Percentiles rank a stretch among this genome's conserved stretches.
phyloP scores from a whole-genome alignment of 495 filamentous ascomycete genomes.

The Talaromyces adpressus region DNA sequence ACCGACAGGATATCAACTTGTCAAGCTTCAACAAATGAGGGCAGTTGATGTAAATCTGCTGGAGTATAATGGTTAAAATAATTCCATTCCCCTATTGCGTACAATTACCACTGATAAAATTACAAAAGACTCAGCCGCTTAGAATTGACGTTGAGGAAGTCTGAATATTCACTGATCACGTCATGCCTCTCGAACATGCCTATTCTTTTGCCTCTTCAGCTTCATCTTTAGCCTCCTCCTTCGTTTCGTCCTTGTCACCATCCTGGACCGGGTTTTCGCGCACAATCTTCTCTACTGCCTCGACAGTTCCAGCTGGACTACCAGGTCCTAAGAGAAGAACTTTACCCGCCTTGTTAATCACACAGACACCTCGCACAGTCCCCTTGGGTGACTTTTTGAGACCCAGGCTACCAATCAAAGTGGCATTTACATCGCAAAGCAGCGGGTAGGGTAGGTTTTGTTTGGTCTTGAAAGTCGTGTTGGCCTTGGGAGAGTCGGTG shows the following conservation, averaged over 20 bases:
- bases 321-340: constrained; percentile 34
- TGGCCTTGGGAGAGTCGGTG: constrained; percentile 76
- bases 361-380: constrained; percentile 81
- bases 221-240: constrained; percentile 7
- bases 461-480: constrained; percentile 84
- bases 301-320: constrained; percentile 43
- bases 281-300: constrained; percentile 35
- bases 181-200: background rate
- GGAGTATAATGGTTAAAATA: background rate
- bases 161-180: background rate
- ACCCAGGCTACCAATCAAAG: constrained; percentile 68
- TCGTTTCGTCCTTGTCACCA: constrained; percentile 8
- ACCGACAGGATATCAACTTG: background rate
- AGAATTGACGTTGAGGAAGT: background rate
- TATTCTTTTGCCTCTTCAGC: background rate
- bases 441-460: constrained; percentile 84
- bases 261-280: background rate
- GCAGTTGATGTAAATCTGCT: background rate
- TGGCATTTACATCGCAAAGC: constrained; percentile 69
- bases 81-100: background rate
- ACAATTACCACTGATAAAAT: background rate
- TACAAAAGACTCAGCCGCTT: background rate
- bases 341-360: constrained; percentile 63
- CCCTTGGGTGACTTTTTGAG: constrained; percentile 69
- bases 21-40: background rate